Percentiles rank a stretch among this genome's conserved stretches.
phyloP scores from a whole-genome alignment of 1,139 yeast species.

The Geotrichum reessii region DNA sequence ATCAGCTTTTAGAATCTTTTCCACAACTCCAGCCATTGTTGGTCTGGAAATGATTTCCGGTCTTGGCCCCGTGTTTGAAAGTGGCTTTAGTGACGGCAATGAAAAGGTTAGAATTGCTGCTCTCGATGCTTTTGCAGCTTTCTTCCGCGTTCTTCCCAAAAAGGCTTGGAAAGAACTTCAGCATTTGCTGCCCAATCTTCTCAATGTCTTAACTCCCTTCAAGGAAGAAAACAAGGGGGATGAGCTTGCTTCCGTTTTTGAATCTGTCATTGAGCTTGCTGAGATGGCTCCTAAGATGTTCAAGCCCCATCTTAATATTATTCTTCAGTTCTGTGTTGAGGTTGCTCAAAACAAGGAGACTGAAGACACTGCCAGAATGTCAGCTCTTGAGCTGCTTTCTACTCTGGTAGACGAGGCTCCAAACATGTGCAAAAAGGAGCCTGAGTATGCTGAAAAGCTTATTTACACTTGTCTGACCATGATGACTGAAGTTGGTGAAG shows the following conservation, averaged over 20 bases:
- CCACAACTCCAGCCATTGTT: conserved; percentile 76
- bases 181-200: conserved; percentile 71
- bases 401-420: conserved; percentile 93
- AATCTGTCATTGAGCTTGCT: conserved; percentile 81
- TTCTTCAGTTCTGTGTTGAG: conserved; percentile 75
- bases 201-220: conserved; percentile 82
- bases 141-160: conserved; percentile 76
- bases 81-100: conserved; percentile 70
- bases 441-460: conserved; percentile 63
- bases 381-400: conserved; percentile 81
- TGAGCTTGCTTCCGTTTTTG: conserved; percentile 82
- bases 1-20: conserved; percentile 81
- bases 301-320: conserved; percentile 79
- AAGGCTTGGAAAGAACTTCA: conserved; percentile 69
- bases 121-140: conserved; percentile 86
- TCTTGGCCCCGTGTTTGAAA: conserved; percentile 62
- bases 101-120: conserved; percentile 89
- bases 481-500: conserved; percentile 90
- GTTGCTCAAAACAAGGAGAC: conserved; percentile 77
- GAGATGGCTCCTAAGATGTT: conserved; percentile 94
- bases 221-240: conserved; percentile 71
- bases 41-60: conserved; percentile 43
- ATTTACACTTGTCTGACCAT: conserved; percentile 70
- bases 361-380: conserved; percentile 72
- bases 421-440: conserved; percentile 82